Conservation (phyloP, 2,329 filamentous ascomycete genomes). For the Hypoxylon sp. region DNA sequence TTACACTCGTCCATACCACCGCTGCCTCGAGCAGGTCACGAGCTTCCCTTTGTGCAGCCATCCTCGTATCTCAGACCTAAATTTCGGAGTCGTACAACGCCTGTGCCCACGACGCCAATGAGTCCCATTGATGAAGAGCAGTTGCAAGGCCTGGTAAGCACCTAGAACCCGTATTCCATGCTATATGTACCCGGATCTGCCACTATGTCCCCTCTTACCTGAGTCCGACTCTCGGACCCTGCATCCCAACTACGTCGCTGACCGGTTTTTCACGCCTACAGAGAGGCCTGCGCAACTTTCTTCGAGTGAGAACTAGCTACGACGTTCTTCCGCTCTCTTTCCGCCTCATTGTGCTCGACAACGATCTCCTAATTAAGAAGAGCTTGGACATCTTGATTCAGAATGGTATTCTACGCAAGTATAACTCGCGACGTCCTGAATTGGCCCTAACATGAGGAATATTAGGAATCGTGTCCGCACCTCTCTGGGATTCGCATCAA, state of each 20-base stretch:
- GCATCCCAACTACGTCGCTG: conserved; percentile 28
- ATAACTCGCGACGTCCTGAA: conserved; percentile 20
- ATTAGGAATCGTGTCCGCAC: conserved; percentile 94
- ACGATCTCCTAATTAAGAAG: conserved; percentile 94
- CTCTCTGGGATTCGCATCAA: conserved; percentile 94
- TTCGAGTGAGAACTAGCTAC: conserved; percentile 96
- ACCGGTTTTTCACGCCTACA: conserved; percentile 57
- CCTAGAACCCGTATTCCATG: conserved; percentile 7
- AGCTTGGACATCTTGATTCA: conserved; percentile 95
- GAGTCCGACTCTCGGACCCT: conserved; percentile 22
- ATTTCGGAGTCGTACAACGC: conserved; percentile 58
- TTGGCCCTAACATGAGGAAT: conserved; percentile 33
- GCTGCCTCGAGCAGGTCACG: conserved; percentile 58
- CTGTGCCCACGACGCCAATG: conserved; percentile 63
- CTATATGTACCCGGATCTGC: conserved; percentile 1
- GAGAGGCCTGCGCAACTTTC: conserved; percentile 94
- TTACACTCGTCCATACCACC: conserved; percentile 46
- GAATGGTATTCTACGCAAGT: conserved; percentile 75
- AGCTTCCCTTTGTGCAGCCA: conserved; percentile 72
- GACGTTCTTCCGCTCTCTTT: conserved; percentile 97
- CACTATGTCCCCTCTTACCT: conserved; percentile 32
- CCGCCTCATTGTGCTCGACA: conserved; percentile 95
- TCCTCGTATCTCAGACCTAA: conserved; percentile 69
- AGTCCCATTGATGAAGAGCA: conserved; percentile 81
- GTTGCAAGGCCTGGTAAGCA: conserved; percentile 80